Percentiles rank a stretch among this genome's conserved stretches.
phyloP scores from a whole-genome alignment of 257 asterid species.

The Salvia splendens region DNA sequence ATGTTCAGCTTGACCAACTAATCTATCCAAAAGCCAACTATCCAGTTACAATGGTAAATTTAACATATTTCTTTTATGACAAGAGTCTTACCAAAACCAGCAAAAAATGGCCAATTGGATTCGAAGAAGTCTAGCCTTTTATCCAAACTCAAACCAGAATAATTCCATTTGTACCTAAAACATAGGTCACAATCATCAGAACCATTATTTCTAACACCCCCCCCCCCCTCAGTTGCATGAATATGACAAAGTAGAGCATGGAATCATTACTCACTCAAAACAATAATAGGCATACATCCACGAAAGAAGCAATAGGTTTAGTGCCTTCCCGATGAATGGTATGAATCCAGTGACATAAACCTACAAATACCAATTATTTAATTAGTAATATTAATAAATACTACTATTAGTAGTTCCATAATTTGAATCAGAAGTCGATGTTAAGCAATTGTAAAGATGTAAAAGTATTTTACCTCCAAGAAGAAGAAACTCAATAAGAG shows the following conservation, averaged over 20 bases:
- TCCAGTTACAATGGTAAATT: constrained; percentile 1
- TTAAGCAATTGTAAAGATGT: constrained; percentile 14
- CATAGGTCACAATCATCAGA: constrained; percentile 21
- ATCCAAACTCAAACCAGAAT: constrained; percentile 87
- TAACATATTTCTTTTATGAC: background rate
- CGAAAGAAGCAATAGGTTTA: constrained; percentile 77
- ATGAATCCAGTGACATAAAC: constrained; percentile 73
- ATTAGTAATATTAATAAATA: background rate
- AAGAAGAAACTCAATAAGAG: constrained; percentile 89
- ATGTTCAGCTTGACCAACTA: constrained; percentile 7
- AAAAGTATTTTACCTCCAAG: constrained; percentile 60
- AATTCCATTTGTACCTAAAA: constrained; percentile 93
- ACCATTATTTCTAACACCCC: background rate
- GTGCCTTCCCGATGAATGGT: constrained; percentile 70
- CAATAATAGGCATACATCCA: constrained; percentile 99
- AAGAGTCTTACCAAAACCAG: constrained; percentile 79
- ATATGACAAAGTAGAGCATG: constrained; percentile 20
- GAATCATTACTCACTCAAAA: constrained; percentile 77
- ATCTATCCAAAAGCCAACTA: constrained; percentile 11
- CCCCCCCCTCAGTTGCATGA: background rate
- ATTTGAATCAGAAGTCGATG: constrained; percentile 23
- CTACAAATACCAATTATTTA: constrained; percentile 40
- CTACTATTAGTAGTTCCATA: background rate
- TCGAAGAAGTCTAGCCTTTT: constrained; percentile 95
- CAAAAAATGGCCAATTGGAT: constrained; percentile 96